phyloP scores from a whole-genome alignment of 441 rosid species.

The Arabidopsis hybrid region DNA sequence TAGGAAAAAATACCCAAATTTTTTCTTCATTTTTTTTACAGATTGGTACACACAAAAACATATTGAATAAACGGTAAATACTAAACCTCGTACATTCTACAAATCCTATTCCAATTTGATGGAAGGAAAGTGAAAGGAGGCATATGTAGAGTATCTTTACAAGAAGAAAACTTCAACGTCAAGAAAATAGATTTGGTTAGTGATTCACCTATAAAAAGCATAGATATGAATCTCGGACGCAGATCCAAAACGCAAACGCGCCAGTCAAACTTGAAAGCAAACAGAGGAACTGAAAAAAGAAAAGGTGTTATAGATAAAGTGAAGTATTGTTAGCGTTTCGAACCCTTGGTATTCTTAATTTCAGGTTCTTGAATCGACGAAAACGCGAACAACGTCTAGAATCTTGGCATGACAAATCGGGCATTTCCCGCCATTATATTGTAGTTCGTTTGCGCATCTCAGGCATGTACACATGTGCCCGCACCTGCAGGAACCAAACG shows the following conservation, averaged over 20 bases:
- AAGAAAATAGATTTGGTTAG: conserved; percentile 26
- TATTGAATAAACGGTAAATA: conserved; percentile 9
- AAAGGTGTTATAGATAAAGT: not conserved
- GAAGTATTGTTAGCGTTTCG: conserved; percentile 17
- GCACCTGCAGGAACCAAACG: conserved; percentile 45
- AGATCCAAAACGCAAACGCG: conserved; percentile 33
- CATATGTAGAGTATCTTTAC: conserved; percentile 18
- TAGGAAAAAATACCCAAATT: not conserved
- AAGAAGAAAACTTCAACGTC: conserved; percentile 28
- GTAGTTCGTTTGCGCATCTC: conserved; percentile 79
- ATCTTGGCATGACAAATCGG: conserved; percentile 82
- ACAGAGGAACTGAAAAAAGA: not conserved
- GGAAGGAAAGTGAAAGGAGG: conserved; percentile 31
- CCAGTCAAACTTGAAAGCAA: conserved; percentile 14
- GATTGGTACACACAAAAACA: not conserved
- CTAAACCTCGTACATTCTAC: conserved; percentile 30
- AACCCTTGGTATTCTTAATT: not conserved
- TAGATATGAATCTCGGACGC: conserved; percentile 22
- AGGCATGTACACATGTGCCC: conserved; percentile 95
- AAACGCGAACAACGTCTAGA: conserved; percentile 76
- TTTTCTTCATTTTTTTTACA: not conserved
- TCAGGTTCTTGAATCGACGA: conserved; percentile 48
- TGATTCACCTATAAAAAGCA: conserved; percentile 18
- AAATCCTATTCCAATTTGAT: conserved; percentile 24
- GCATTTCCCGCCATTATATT: conserved; percentile 71